Conservation (phyloP, 345 rosid genomes). For the Melastoma malabathricum region DNA sequence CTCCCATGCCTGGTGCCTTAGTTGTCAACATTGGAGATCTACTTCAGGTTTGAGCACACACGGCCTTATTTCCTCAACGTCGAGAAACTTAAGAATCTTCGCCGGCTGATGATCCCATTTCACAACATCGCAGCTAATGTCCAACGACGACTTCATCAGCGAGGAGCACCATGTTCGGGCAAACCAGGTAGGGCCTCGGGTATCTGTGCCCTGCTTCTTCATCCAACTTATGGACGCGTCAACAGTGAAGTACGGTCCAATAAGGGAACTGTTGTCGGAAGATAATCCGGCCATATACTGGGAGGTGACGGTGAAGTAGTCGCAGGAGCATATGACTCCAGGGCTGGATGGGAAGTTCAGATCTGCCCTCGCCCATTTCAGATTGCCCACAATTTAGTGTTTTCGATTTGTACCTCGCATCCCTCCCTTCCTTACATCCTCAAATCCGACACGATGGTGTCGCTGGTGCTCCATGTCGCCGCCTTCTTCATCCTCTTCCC, state of each 20-base stretch:
- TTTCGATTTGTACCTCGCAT: neutral
- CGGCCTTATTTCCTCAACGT: no score
- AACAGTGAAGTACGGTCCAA: conserved; percentile 19
- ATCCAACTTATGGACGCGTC: conserved; percentile 1
- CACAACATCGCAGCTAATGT: conserved; percentile 18
- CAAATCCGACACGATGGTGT: no score
- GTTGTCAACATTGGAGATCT: conserved; percentile 49
- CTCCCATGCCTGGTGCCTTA: conserved; percentile 34
- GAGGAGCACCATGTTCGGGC: conserved; percentile 37
- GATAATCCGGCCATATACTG: conserved; percentile 21
- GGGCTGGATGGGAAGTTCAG: conserved; percentile 22
- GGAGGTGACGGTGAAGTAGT: conserved; percentile 19
- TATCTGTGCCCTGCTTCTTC: conserved; percentile 32
- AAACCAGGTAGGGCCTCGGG: conserved; percentile 22
- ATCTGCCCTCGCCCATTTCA: conserved; percentile 24
- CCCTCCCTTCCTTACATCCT: no score
- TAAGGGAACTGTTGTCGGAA: conserved; percentile 29
- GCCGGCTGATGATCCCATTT: neutral
- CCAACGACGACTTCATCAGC: conserved; percentile 37
- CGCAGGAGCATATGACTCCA: conserved; percentile 2
- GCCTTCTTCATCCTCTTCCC: no score
- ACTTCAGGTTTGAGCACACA: conserved; percentile 26
- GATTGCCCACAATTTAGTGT: neutral
- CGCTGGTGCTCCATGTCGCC: no score
- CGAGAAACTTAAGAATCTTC: neutral